Base-by-base conservation (phyloP, 306 rosid species). In the Prunus mume region DNA sequence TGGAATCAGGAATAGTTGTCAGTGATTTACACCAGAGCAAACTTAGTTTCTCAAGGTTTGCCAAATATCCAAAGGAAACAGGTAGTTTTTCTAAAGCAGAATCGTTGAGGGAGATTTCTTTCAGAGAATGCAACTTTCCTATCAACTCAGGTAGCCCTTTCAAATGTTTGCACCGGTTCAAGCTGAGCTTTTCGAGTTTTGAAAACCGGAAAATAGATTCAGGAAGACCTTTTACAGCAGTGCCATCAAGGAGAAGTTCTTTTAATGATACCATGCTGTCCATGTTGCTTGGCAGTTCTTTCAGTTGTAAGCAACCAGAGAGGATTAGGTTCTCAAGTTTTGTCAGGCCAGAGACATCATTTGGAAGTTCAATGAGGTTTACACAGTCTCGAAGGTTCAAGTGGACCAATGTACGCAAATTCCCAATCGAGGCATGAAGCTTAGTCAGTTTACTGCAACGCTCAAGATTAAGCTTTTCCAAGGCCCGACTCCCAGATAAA, bases 81-180 rank as follows among this genome's bases (percentile, higher is more conserved):
- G 88, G 91, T 67, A 91, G 67, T 45, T 86, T 87, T 66, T 86
- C 84, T 64, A 91, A 46, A 25, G 79, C 90, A 47, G 92, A 77
- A 0, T 0, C 4, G 62, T 83, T 24, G 9, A 89, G 86, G 46
- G 90, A 89, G 47, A 89, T 47, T 60, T 78, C 86, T 75, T 74
- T 82, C 69, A 89, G 78, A 76, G 90, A 84, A 74, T 60, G 57
- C n/a, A 91, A 49, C 8, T 64, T 75, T 71, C 92, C 93, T 38
- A 89, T 78, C 75, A 80, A 76, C 62, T 56, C 30, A n/a, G 93
- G 92, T 10, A 91, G 81, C 66, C 73, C 79, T 78, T 32, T 83
- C 45, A 91, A 71, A 61, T 15, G 0, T 12, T 2, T 49, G 84
- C 96, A 89, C 62, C 61, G 6, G 18, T 80, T 79, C 75, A 86